phyloP scores from a whole-genome alignment of 768 basidiomycete genomes.

The Lactarius sp. region DNA sequence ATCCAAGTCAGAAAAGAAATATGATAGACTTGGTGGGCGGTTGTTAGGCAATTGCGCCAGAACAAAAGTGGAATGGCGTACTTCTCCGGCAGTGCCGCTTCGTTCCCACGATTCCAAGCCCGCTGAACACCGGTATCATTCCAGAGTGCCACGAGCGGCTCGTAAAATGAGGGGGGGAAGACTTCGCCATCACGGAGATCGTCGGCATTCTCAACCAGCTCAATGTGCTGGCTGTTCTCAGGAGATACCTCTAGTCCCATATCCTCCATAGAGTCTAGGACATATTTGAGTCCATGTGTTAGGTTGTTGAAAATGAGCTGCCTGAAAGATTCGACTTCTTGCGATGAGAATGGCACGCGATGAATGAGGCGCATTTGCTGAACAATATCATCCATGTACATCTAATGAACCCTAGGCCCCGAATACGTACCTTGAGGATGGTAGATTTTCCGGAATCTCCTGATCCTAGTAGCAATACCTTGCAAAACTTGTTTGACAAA shows the following conservation, averaged over 20 bases:
- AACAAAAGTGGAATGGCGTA: constrained; percentile 34
- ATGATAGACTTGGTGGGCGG: constrained; percentile 45
- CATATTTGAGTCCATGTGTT: constrained; percentile 73
- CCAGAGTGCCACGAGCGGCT: constrained; percentile 72
- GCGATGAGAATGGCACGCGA: constrained; percentile 69
- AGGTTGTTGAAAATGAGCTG: constrained; percentile 93
- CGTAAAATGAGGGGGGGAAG: constrained; percentile 64
- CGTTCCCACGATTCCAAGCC: constrained; percentile 80
- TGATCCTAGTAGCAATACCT: constrained; percentile 88
- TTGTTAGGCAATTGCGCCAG: constrained; percentile 12
- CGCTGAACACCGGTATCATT: constrained; percentile 65
- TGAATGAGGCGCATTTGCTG: constrained; percentile 98
- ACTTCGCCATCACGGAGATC: constrained; percentile 78
- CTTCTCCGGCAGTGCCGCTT: constrained; percentile 91
- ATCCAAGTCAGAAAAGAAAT: constrained; percentile 77
- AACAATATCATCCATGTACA: constrained; percentile 9
- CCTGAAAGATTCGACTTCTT: constrained; percentile 84
- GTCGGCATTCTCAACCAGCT: constrained; percentile 57
- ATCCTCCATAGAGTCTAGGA: constrained; percentile 87
- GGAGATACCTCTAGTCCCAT: constrained; percentile 73
- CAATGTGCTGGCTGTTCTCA: constrained; percentile 51
- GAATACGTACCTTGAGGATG: constrained; percentile 62
- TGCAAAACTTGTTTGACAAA: constrained; percentile 1
- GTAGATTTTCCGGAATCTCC: constrained; percentile 95
- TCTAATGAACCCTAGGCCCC: neutral